Conservation (phyloP, 768 basidiomycete species). For the Hysterangium stoloniferum region DNA sequence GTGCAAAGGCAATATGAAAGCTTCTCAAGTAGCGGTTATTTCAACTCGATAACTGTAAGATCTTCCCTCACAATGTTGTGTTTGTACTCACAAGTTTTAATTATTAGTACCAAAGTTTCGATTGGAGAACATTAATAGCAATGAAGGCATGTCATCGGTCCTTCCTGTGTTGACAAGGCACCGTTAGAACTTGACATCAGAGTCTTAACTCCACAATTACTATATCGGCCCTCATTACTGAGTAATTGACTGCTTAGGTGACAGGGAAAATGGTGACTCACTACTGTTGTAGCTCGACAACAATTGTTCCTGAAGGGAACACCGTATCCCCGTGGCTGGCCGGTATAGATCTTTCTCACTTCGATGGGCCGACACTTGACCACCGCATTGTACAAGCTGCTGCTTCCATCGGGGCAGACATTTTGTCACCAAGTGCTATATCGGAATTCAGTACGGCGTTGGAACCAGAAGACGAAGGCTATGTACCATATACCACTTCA, state of each 20-base stretch:
- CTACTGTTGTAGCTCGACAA: slow-evolving; percentile 7
- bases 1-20: slow-evolving; percentile 52
- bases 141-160: slow-evolving; percentile 47
- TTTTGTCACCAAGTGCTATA: slow-evolving; percentile 54
- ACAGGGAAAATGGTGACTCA: not conserved
- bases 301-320: slow-evolving; percentile 28
- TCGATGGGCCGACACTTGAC: slow-evolving; percentile 51
- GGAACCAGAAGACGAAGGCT: slow-evolving; percentile 39
- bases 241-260: slow-evolving; percentile 32
- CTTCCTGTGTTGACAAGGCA: not conserved
- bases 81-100: not conserved
- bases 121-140: slow-evolving; percentile 66
- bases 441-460: slow-evolving; percentile 30
- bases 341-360: slow-evolving; percentile 53
- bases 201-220: slow-evolving; percentile 46
- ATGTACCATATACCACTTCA: slow-evolving; percentile 51
- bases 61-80: too few relatives aligned
- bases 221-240: slow-evolving; percentile 59
- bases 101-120: slow-evolving; percentile 68
- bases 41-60: slow-evolving; percentile 56
- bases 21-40: slow-evolving; percentile 54
- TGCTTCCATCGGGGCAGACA: slow-evolving; percentile 49
- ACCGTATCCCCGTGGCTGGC: slow-evolving; percentile 59
- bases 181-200: slow-evolving; percentile 24
- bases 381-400: slow-evolving; percentile 64